Percentiles rank a stretch among this genome's conserved stretches.
These are phyloP conservation scores for Brachypodium distachyon DNA, from an alignment of 202 grass and related monocot genomes.

Conservation along the genomic window DNA sequence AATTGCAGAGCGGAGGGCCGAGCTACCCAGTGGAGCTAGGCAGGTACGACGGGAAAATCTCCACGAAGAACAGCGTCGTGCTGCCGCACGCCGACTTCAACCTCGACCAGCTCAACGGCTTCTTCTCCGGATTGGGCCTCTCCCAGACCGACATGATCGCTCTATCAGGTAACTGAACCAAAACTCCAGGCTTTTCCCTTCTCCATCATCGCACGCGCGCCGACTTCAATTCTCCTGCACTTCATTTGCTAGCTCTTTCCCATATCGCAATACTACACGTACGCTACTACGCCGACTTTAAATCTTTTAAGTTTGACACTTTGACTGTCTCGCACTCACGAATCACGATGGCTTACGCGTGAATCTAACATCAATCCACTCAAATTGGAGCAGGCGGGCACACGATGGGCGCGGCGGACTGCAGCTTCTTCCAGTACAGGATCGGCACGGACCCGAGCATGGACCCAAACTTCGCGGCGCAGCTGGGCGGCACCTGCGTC, in stretches of 20 bases:
- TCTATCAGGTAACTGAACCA: conserved; percentile 39
- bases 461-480: conserved; percentile 17
- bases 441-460: conserved; percentile 30
- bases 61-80: conserved; percentile 28
- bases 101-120: conserved; percentile 45
- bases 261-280: too few relatives aligned
- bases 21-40: conserved; percentile 62
- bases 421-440: conserved; percentile 40
- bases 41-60: conserved; percentile 48
- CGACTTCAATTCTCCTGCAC: not conserved
- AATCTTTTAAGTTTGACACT: too few relatives aligned
- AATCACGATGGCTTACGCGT: too few relatives aligned
- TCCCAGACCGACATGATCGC: conserved; percentile 67
- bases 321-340: not conserved
- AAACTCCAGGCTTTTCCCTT: too few relatives aligned
- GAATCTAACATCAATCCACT: not conserved
- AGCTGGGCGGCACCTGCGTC: conserved; percentile 29
- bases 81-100: conserved; percentile 44
- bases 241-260: too few relatives aligned
- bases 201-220: not conserved
- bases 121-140: conserved; percentile 48
- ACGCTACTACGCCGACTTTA: too few relatives aligned
- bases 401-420: conserved; percentile 50
- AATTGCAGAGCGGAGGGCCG: conserved; percentile 45
- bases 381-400: conserved; percentile 76